These are phyloP conservation scores for Mycena epipterygia DNA, from an alignment of 768 basidiomycete species.

Conservation along the genomic window DNA sequence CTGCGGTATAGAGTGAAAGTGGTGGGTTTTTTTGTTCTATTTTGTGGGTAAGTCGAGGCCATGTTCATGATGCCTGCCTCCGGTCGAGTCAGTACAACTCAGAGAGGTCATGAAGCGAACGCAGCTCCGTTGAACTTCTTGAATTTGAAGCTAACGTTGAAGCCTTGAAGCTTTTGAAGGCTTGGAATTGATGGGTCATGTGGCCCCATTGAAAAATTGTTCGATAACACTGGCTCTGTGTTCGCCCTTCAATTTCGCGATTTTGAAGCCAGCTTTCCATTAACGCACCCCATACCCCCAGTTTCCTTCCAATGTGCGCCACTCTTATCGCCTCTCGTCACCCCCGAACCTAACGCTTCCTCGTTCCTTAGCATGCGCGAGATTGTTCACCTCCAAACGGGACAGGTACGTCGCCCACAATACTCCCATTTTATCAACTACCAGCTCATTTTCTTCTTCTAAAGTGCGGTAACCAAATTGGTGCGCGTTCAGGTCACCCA, in stretches of 20 bases:
- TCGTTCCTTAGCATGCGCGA: conserved; percentile 88
- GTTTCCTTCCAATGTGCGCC: neutral
- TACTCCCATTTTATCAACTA: conserved; percentile 12
- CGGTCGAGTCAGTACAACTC: conserved; percentile 20
- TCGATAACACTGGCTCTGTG: conserved; percentile 11
- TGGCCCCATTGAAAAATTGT: neutral
- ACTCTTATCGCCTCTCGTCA: neutral
- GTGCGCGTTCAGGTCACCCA: conserved; percentile 52
- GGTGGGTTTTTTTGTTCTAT: no score
- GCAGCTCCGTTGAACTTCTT: neutral
- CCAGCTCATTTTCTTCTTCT: conserved; percentile 46
- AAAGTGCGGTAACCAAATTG: conserved; percentile 99
- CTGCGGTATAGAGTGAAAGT: no score
- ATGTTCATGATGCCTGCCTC: no score
- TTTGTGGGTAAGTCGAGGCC: no score
- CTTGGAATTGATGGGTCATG: no score
- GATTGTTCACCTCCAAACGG: conserved; percentile 99
- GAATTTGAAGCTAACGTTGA: no score
- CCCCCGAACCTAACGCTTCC: conserved; percentile 44
- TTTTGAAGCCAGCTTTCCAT: conserved; percentile 6
- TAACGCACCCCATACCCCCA: conserved; percentile 4
- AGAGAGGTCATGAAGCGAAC: neutral
- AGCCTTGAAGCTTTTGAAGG: no score
- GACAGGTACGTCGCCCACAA: conserved; percentile 75
- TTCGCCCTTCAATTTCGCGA: conserved; percentile 15